Evolutionary conservation across 1,139 yeast species (phyloP).

Genomic region (Kodamaea anthophila): DNA sequence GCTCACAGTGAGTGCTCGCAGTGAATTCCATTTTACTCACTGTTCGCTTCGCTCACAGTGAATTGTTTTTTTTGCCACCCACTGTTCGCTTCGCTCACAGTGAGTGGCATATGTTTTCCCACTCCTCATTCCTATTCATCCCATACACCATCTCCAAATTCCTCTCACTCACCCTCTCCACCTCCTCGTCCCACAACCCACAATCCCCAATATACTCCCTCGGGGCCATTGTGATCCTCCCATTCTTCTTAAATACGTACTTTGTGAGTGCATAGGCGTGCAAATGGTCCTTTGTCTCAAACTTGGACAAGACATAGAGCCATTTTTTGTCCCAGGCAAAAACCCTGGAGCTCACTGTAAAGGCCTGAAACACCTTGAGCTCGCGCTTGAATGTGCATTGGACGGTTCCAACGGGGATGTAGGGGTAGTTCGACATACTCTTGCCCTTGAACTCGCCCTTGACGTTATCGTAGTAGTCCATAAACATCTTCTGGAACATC

Average conservation of each 20-base stretch:
- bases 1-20: too few species aligned
- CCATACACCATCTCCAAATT: constrained; percentile 14
- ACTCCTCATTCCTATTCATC: constrained; percentile 4
- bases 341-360: constrained; percentile 51
- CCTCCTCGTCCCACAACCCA: constrained; percentile 52
- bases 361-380: constrained; percentile 59
- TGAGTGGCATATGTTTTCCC: constrained; percentile 6
- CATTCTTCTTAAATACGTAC: constrained; percentile 68
- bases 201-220: constrained; percentile 48
- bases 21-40: too few species aligned
- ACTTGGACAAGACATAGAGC: constrained; percentile 66
- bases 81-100: too few species aligned
- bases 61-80: too few species aligned
- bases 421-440: constrained; percentile 43
- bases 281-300: constrained; percentile 42
- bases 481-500: constrained; percentile 48
- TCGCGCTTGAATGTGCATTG: constrained; percentile 66
- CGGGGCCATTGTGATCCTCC: constrained; percentile 67
- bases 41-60: too few species aligned
- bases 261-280: constrained; percentile 67
- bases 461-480: constrained; percentile 33
- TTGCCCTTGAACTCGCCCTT: constrained; percentile 24
- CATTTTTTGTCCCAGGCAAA: constrained; percentile 87
- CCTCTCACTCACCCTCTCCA: constrained; percentile 31
- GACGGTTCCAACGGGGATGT: constrained; percentile 73